A percentile compares a stretch with the other conserved stretches of the same genome.
These are phyloP conservation scores for Cercospora janseana DNA, from an alignment of 2,329 filamentous ascomycete species.

Conservation along the genomic window DNA sequence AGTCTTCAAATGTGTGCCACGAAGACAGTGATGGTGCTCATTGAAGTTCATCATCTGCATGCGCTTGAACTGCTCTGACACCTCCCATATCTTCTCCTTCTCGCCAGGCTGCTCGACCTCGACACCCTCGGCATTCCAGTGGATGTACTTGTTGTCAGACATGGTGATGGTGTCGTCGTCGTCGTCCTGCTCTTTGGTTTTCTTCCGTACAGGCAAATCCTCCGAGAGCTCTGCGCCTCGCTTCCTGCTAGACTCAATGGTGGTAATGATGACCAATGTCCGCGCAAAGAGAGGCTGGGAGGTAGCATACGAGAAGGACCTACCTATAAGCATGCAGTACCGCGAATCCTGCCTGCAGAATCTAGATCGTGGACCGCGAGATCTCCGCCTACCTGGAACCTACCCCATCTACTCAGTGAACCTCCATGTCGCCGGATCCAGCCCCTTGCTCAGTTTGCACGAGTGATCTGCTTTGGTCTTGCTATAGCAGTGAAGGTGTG, in stretches of 20 bases:
- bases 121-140: slow-evolving; percentile 38
- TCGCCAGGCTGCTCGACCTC: slow-evolving; percentile 36
- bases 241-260: slow-evolving; percentile 12
- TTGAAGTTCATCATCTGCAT: slow-evolving; percentile 45
- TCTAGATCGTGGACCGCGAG: background rate
- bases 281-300: background rate
- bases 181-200: slow-evolving; percentile 4
- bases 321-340: background rate
- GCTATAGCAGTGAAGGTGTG: slow-evolving; percentile 4
- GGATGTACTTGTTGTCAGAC: slow-evolving; percentile 24
- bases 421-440: slow-evolving; percentile 26
- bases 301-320: background rate
- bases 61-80: slow-evolving; percentile 40
- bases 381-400: slow-evolving; percentile 1
- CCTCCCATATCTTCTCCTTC: slow-evolving; percentile 39
- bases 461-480: slow-evolving; percentile 15
- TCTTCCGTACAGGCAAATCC: slow-evolving; percentile 4
- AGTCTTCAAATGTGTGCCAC: slow-evolving; percentile 42
- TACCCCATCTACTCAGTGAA: slow-evolving; percentile 19
- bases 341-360: background rate
- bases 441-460: slow-evolving; percentile 18
- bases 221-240: background rate
- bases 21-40: slow-evolving; percentile 40
- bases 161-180: slow-evolving; percentile 11
- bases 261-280: slow-evolving; percentile 5